These are phyloP conservation scores for Talaromyces sp. DNA, from an alignment of 2,329 filamentous ascomycete genomes.

Conservation along the genomic window DNA sequence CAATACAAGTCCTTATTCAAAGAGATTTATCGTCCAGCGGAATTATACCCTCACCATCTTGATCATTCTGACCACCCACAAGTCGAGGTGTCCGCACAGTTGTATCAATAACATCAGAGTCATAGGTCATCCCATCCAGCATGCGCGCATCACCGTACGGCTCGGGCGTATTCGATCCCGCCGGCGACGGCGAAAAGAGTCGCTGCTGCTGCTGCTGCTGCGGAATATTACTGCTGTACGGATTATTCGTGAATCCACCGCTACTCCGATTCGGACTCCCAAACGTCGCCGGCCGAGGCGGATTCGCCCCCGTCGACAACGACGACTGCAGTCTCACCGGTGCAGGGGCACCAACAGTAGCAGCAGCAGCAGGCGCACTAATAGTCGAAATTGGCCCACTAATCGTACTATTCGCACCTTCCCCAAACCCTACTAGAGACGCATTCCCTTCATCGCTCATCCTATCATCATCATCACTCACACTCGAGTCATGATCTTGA, in stretches of 20 bases:
- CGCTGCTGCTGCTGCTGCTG: conserved; percentile 27
- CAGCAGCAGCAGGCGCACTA: conserved; percentile 31
- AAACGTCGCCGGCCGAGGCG: conserved; percentile 37
- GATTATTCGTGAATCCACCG: neutral
- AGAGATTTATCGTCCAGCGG: neutral
- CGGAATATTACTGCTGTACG: conserved; percentile 26
- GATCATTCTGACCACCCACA: conserved; percentile 32
- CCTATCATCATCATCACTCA: conserved; percentile 53
- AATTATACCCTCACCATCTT: conserved; percentile 18
- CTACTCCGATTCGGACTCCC: conserved; percentile 28
- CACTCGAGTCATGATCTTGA: conserved; percentile 61
- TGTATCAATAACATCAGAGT: conserved; percentile 62
- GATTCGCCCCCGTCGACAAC: neutral
- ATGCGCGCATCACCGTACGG: conserved; percentile 57
- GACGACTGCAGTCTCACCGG: conserved; percentile 7
- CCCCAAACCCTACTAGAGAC: conserved; percentile 86
- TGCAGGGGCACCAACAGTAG: neutral
- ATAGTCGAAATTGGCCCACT: conserved; percentile 70
- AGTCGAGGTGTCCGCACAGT: conserved; percentile 59
- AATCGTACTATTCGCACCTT: conserved; percentile 82
- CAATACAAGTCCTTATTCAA: neutral
- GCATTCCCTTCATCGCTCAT: conserved; percentile 83
- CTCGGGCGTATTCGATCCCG: conserved; percentile 40
- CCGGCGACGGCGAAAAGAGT: conserved; percentile 31
- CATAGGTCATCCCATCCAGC: conserved; percentile 65